These are phyloP conservation scores for Ilex paraguariensis DNA, from an alignment of 305 asterid genomes.

Conservation along the genomic window DNA sequence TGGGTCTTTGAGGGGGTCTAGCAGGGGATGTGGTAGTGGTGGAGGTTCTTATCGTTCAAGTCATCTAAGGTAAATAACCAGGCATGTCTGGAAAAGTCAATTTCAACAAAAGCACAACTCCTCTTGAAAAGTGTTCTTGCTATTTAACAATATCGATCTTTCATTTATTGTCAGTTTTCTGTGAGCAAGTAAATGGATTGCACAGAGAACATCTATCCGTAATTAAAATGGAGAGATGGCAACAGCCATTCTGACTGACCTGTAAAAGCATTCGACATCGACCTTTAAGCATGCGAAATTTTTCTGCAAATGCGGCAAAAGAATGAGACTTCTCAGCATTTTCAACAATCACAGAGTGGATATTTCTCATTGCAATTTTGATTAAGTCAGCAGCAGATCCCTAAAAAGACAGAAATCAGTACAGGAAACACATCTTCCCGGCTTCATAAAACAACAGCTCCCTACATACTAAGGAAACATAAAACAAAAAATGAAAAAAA, in stretches of 20 bases:
- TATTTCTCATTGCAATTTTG: conserved; percentile 82
- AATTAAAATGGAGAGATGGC: not conserved
- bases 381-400: conserved; percentile 99
- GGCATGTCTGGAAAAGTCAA: too few relatives aligned
- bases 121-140: not conserved
- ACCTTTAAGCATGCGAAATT: conserved; percentile 67
- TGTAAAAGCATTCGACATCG: conserved; percentile 87
- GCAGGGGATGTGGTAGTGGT: too few relatives aligned
- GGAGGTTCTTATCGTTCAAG: too few relatives aligned
- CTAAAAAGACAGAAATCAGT: conserved; percentile 28
- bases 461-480: too few relatives aligned
- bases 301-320: conserved; percentile 40
- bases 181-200: too few relatives aligned
- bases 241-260: conserved; percentile 31
- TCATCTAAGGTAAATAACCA: too few relatives aligned
- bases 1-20: too few relatives aligned
- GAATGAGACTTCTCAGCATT: conserved; percentile 47
- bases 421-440: conserved; percentile 1
- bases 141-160: not conserved
- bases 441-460: too few relatives aligned
- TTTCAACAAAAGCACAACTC: too few relatives aligned
- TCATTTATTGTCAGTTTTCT: not conserved
- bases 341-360: conserved; percentile 58
- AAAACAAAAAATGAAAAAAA: not conserved
- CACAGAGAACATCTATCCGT: too few relatives aligned